Conservation (phyloP, 108 stramenopile species). For the Chaetoceros muelleri region DNA sequence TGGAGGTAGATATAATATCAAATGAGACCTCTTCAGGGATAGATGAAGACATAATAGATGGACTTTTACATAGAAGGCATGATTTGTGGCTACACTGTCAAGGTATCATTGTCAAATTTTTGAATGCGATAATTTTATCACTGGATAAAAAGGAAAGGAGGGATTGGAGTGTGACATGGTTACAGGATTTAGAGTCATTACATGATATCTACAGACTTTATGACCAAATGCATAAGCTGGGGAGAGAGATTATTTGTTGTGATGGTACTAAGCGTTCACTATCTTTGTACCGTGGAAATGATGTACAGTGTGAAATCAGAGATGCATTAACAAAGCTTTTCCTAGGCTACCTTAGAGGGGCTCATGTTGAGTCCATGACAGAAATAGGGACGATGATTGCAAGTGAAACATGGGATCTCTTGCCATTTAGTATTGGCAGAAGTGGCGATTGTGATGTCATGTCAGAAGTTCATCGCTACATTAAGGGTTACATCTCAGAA, state of each 20-base stretch:
- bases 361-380: constrained; percentile 75
- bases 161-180: constrained; percentile 9
- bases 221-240: constrained; percentile 18
- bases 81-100: constrained; percentile 1
- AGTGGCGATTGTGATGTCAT: not conserved
- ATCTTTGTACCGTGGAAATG: not conserved
- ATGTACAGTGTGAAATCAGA: constrained; percentile 1
- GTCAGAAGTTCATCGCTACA: constrained; percentile 2
- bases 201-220: constrained; percentile 21
- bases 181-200: constrained; percentile 21
- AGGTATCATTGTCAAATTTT: not conserved
- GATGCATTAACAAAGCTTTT: constrained; percentile 23
- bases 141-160: not conserved
- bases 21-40: too few species aligned
- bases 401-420: constrained; percentile 51
- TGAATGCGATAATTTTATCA: not conserved
- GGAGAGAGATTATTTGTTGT: constrained; percentile 4
- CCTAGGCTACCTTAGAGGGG: constrained; percentile 37
- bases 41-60: too few species aligned
- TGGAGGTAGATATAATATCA: too few species aligned
- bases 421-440: constrained; percentile 11
- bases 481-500: constrained; percentile 4
- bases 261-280: constrained; percentile 1
- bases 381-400: constrained; percentile 38
- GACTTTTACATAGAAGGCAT: too few species aligned